These are phyloP conservation scores for Acidiella bohemica DNA, from an alignment of 495 filamentous ascomycete genomes.

Conservation along the genomic window DNA sequence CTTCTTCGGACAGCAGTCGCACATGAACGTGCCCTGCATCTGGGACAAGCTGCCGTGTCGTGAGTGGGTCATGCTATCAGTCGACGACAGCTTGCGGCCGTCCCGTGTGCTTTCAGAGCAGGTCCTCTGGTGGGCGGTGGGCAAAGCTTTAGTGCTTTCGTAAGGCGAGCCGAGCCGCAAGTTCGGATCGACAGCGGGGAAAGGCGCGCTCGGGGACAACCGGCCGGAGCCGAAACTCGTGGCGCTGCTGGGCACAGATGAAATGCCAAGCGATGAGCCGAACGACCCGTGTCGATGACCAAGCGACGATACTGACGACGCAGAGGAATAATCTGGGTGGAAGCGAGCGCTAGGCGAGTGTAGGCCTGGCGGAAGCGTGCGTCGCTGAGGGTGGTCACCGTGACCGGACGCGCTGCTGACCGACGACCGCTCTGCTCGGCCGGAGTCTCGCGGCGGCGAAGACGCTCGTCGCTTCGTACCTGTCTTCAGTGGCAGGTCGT, in stretches of 20 bases:
- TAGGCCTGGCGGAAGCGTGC: slow-evolving; percentile 43
- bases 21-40: slow-evolving; percentile 52
- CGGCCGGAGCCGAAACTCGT: slow-evolving; percentile 60
- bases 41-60: slow-evolving; percentile 28
- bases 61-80: slow-evolving; percentile 25
- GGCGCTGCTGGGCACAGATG: slow-evolving; percentile 52
- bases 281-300: slow-evolving; percentile 62
- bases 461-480: slow-evolving; percentile 70
- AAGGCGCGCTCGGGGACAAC: slow-evolving; percentile 58
- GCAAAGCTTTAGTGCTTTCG: slow-evolving; percentile 40
- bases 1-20: slow-evolving; percentile 97
- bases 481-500: slow-evolving; percentile 34
- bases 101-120: slow-evolving; percentile 25
- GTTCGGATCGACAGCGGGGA: slow-evolving; percentile 47
- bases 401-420: slow-evolving; percentile 43
- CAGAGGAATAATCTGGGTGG: slow-evolving; percentile 48
- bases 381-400: slow-evolving; percentile 53
- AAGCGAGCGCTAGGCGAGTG: slow-evolving; percentile 44
- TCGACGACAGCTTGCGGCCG: slow-evolving; percentile 35
- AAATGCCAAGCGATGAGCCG: slow-evolving; percentile 50
- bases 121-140: slow-evolving; percentile 25
- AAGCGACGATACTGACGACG: slow-evolving; percentile 59
- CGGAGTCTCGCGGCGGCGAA: slow-evolving; percentile 45
- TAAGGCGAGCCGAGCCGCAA: slow-evolving; percentile 44
- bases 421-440: slow-evolving; percentile 47